Conservation (phyloP, 1,139 yeast genomes). For the Geotrichum klebahnii region DNA sequence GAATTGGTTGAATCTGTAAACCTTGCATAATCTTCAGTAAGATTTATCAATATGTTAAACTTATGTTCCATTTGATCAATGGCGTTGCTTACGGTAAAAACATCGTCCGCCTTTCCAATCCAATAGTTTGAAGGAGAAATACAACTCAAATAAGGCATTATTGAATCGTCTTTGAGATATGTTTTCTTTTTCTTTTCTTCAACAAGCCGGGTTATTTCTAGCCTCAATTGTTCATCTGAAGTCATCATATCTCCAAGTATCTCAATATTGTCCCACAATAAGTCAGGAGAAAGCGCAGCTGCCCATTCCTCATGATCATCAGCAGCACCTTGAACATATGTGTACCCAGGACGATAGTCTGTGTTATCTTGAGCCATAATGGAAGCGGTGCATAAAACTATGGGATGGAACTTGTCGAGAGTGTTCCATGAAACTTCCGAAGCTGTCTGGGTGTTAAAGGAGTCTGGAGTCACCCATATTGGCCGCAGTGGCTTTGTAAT, state of each 20-base stretch:
- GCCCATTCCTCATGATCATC: conserved; percentile 94
- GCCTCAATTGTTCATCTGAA: conserved; percentile 43
- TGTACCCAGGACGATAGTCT: conserved; percentile 45
- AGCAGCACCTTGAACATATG: conserved; percentile 86
- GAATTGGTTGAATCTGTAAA: no score
- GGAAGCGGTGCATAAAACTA: conserved; percentile 64
- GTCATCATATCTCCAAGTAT: conserved; percentile 39
- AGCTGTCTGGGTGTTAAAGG: conserved; percentile 32
- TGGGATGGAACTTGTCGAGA: conserved; percentile 40
- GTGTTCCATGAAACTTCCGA: conserved; percentile 3
- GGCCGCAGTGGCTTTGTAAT: conserved; percentile 58
- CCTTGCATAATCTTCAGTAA: neutral
- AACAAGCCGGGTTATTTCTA: conserved; percentile 31
- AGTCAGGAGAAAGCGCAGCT: conserved; percentile 47
- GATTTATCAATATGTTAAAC: conserved; percentile 23
- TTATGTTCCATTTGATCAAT: conserved; percentile 4
- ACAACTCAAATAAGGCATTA: neutral
- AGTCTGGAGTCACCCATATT: conserved; percentile 65
- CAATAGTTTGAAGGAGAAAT: conserved; percentile 26
- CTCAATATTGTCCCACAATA: conserved; percentile 54
- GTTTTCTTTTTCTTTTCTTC: neutral
- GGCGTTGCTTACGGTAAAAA: neutral
- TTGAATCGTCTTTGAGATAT: neutral
- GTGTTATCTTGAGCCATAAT: conserved; percentile 54
- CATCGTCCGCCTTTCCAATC: conserved; percentile 22